Evolutionary conservation across 805 yeast species (phyloP).

Genomic region (Candida orba): DNA sequence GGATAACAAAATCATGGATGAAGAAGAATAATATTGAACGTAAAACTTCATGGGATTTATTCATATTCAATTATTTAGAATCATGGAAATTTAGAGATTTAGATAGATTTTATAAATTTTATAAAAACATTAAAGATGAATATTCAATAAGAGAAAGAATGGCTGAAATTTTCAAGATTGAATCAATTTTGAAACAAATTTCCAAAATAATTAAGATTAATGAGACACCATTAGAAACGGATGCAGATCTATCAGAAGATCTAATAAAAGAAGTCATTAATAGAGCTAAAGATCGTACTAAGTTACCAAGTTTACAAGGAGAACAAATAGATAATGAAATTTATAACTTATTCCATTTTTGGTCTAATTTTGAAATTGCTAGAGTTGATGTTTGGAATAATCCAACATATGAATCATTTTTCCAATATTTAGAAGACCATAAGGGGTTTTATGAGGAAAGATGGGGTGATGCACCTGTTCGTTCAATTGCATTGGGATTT

Average conservation of each 20-base stretch:
- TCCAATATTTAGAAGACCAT: conserved; percentile 55
- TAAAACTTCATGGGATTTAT: conserved; percentile 65
- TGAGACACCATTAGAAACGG: conserved; percentile 1
- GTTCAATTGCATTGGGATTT: conserved; percentile 79
- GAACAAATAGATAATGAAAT: conserved; percentile 61
- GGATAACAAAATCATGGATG: conserved; percentile 62
- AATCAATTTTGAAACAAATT: conserved; percentile 21
- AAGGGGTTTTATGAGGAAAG: conserved; percentile 88
- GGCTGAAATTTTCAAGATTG: conserved; percentile 26
- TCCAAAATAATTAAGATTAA: not conserved
- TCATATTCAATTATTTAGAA: conserved; percentile 35
- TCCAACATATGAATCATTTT: conserved; percentile 57
- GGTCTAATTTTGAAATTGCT: conserved; percentile 94
- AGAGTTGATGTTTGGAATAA: conserved; percentile 67
- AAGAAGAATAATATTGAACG: conserved; percentile 39
- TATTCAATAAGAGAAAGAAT: conserved; percentile 21
- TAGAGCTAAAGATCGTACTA: conserved; percentile 28
- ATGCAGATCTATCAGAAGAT: conserved; percentile 23
- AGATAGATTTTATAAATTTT: conserved; percentile 23
- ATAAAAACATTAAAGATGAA: conserved; percentile 22
- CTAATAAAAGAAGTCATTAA: conserved; percentile 32
- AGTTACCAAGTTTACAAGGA: conserved; percentile 29
- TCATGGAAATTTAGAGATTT: conserved; percentile 29
- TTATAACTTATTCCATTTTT: conserved; percentile 79
- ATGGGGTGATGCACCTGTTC: conserved; percentile 98